Base-by-base conservation (phyloP, 2,329 filamentous ascomycete species). In the Alternaria hordeiaustralica region DNA sequence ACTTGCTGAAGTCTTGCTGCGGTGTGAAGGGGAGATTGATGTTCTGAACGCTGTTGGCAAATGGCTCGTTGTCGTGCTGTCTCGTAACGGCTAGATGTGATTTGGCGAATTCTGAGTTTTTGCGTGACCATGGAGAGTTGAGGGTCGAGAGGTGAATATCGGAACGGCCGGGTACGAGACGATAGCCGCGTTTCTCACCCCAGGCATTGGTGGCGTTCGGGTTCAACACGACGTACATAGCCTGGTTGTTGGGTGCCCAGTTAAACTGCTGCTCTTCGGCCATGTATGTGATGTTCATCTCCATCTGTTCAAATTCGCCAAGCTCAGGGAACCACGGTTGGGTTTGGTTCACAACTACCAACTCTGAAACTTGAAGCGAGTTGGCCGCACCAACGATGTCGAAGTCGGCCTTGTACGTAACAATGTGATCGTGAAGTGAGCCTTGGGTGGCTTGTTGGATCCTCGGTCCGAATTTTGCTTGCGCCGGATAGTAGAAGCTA, bases 101-200 rank as follows among this genome's bases (percentile, higher is more conserved):
- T 41, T 77, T 79, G 6, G 78, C 74, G 58, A 80, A 79, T 43
- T 80, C 70, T 1, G 71, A 71, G 50, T 78, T 78, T 61, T 74
- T 75, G 45, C 71, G 67, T 13, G 74, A 74, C 67, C 75, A 82
- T 7, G 80, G 78, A 33, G 79, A 82, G 56, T 78, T 70, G 7
- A 75, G 53, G 8, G 75, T 75, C n/a, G 72, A 77, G 15, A 83
- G 78, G 44, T 79, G 78, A 61, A 72, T 72, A 25, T 71, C 55
- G 9, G 66, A 71, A 8, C 63, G 64, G 3, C 70, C 69, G 8
- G 70, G 69, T 6, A 71, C 57, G 55, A 87, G 79, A 20, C 83
- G 81, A 69, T 86, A 89, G 6, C 86, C 87, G 7, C 83, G 82
- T 12, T 79, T 78, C 73, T 87, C 84, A 59, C 87, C 86, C 67